Percentiles rank a stretch among this genome's conserved stretches.
phyloP scores from a whole-genome alignment of 2,329 filamentous ascomycete genomes.

The Hypomyces perniciosus region DNA sequence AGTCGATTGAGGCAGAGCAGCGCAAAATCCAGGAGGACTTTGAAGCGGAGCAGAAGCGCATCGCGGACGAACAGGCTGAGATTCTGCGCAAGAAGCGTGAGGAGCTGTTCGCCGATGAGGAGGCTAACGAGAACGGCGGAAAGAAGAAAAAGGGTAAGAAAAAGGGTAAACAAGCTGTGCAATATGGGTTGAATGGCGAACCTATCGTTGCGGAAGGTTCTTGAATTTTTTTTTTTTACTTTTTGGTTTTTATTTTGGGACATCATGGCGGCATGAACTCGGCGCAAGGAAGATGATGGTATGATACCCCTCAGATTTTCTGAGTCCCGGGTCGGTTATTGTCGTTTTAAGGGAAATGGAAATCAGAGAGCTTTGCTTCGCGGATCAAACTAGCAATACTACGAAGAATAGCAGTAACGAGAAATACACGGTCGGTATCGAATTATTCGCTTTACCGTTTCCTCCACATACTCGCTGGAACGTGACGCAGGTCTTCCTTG shows the following conservation, averaged over 20 bases:
- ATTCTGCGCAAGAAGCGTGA: conserved; percentile 43
- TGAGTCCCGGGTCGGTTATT: neutral
- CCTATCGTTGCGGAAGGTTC: conserved; percentile 24
- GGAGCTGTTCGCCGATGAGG: conserved; percentile 41
- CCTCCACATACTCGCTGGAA: too few species aligned
- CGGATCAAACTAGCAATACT: too few species aligned
- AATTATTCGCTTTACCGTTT: neutral
- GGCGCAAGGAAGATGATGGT: conserved; percentile 5
- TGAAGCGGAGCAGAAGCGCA: conserved; percentile 37
- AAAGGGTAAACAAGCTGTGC: conserved; percentile 26
- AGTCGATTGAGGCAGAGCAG: conserved; percentile 51
- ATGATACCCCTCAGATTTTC: conserved; percentile 9
- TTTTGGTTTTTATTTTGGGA: neutral
- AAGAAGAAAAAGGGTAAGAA: conserved; percentile 31
- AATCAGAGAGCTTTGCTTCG: neutral
- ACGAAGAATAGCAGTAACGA: too few species aligned
- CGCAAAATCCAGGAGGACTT: conserved; percentile 40
- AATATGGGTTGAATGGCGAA: conserved; percentile 33
- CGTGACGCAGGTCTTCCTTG: neutral
- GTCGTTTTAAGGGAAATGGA: neutral
- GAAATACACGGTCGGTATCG: neutral
- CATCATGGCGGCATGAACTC: conserved; percentile 4
- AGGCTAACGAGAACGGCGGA: conserved; percentile 17
- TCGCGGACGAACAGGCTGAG: conserved; percentile 42
- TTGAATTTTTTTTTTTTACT: neutral